Base-by-base conservation (phyloP, 306 rosid species). In the Citrullus mucosospermus region DNA sequence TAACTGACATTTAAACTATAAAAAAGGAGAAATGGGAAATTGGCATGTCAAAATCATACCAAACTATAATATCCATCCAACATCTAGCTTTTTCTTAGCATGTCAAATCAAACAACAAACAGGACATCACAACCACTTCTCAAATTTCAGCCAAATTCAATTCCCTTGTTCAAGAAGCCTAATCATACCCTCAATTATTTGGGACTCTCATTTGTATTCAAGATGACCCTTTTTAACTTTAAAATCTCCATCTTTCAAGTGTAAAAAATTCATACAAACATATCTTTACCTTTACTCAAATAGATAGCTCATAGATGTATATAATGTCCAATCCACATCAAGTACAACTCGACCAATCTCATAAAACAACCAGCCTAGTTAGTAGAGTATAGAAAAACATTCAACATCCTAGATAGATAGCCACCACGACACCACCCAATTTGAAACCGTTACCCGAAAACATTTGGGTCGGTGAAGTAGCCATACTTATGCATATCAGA, bases 31-130 rank as follows among this genome's bases (percentile, higher is more conserved):
- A 14, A 25, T 14, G 6, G 77, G 18, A 73, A 73, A 34, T 72
- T 50, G 77, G 15, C 44, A 73, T 74, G 78, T 74, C 78, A 74
- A 51, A 74, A 32, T 74, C 78, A 74, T 74, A 74, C 78, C 78
- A 74, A 74, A 54, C 78, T 74, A 25, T 46, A 71, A 71, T 28
- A 28, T 48, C 76, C 43, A 71, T 71, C 59, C 58, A 71, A 44
- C 58, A 48, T 5, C 76, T 25, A 46, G 22, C 59, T 22, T 71
- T 71, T 28, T 71, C 76, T 71, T 11, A 71, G 8, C 59, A 34
- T 32, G 78, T 54, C 62, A 74, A 32, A 74, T 53, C 78, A 53
- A 44, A 74, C 30, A 54, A 36, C 78, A 74, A 53, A 53, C 55
- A 74, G 9, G 78, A 74, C 78, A 32, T 74, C 63, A 34, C 78